phyloP scores from a whole-genome alignment of 305 asterid genomes.

The Fraxinus nigra region DNA sequence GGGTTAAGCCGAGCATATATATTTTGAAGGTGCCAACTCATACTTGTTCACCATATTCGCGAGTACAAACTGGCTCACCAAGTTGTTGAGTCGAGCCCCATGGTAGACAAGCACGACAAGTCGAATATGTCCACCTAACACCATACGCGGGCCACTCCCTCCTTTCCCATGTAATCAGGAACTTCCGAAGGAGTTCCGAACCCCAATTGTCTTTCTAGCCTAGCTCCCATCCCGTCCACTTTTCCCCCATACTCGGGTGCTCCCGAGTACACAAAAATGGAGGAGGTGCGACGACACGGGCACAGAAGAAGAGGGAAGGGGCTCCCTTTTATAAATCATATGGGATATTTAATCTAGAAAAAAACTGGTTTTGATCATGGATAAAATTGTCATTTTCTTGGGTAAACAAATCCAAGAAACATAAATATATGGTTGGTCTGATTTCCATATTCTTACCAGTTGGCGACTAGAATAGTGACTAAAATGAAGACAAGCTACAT shows the following conservation, averaged over 20 bases:
- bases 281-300: not conserved
- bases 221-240: not conserved
- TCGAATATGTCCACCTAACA: too few species aligned
- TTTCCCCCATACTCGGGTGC: not conserved
- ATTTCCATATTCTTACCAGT: not conserved
- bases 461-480: not conserved
- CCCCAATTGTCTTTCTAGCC: not conserved
- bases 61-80: not conserved
- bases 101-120: too few species aligned
- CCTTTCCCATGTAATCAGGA: not conserved
- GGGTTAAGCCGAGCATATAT: not conserved
- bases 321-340: not conserved
- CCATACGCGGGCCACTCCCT: not conserved
- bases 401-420: constrained; percentile 15
- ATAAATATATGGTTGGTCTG: constrained; percentile 10
- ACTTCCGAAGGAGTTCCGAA: not conserved
- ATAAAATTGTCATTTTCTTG: not conserved
- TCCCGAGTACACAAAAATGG: not conserved
- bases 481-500: not conserved
- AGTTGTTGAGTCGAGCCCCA: not conserved
- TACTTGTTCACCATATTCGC: not conserved
- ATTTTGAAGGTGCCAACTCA: not conserved
- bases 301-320: not conserved
- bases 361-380: not conserved
- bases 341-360: not conserved